Evolutionary conservation across 2,329 filamentous ascomycete species (phyloP), one percentile per base, ranked within the genome.

Genomic region (Colletotrichum ledebouriae): DNA sequence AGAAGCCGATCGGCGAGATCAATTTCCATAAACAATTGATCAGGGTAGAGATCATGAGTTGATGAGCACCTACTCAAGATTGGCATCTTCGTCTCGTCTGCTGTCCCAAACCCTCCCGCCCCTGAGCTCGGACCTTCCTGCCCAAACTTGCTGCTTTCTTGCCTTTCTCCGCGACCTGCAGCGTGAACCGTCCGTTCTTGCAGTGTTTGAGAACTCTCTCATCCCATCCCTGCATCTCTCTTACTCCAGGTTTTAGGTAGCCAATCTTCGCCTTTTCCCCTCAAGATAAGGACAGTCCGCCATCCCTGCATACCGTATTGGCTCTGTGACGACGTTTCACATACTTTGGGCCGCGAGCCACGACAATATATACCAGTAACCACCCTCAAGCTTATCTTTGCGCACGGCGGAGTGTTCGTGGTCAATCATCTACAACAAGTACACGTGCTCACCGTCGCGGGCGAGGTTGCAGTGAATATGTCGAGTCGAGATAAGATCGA

Each of bases 401-500:
- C 3, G 9, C 22, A 20, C 4, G 1, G 10, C 7, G n/a, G 1
- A 9, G n/a, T 22, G 13, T 6, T 29, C 49, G n/a, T 34, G 15
- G 7, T 34, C 56, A 47, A 39, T 37, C 53, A 33, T 10, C 13
- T 17, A 15, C 15, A 33, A n/a, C 4, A 22, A 17, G 11, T 47
- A 17, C 29, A 22, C 15, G n/a, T 56, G 37, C 20, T 25, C 6
- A 42, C 49, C 13, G 22, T 39, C 37, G 49, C 52, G 42, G 25
- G 50, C 29, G 44, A 63, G 46, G 33, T 47, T 46, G 29, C 34
- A 42, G 33, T 17, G 60, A 75, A 56, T 15, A 78, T 78, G 71
- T 72, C 78, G 59, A 72, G 74, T 58, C 74, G 74, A 64, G 77
- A 79, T 60, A 73, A 58, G 57, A 71, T 76, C 49, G 79, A 80